Evolutionary conservation across 192 early-diverging fungal genomes (phyloP).

Genomic region (Coemansia sp.): DNA sequence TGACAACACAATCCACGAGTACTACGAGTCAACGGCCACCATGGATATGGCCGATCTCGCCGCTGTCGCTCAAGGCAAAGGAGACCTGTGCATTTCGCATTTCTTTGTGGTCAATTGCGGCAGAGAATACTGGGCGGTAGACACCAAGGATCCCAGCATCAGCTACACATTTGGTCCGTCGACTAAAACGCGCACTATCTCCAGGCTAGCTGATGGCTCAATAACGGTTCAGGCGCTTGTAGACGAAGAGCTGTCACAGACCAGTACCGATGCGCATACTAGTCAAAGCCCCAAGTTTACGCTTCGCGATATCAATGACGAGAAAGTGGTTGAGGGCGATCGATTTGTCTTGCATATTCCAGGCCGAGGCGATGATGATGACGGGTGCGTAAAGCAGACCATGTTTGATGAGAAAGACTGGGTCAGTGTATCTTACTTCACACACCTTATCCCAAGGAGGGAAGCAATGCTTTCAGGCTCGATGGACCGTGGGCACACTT

Average conservation of each 20-base stretch:
- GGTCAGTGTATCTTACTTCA: background rate
- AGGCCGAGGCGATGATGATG: no score
- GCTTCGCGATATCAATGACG: background rate
- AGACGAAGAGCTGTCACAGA: background rate
- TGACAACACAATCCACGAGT: constrained; percentile 1
- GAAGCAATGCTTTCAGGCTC: background rate
- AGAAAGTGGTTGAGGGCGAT: no score
- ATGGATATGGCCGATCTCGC: background rate
- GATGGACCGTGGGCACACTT: background rate
- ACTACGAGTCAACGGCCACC: background rate
- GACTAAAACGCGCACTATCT: no score
- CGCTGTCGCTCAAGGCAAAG: background rate
- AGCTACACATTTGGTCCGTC: no score
- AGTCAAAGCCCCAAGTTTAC: background rate
- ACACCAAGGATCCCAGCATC: no score
- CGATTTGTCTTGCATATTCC: background rate
- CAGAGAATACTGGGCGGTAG: background rate
- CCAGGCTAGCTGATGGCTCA: background rate
- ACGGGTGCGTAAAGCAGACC: background rate
- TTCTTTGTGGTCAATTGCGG: constrained; percentile 2
- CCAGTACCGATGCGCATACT: background rate
- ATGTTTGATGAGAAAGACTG: background rate
- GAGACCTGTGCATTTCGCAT: background rate
- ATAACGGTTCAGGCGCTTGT: background rate
- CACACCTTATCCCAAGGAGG: background rate